Conservation (phyloP, 768 basidiomycete genomes). For the Phanerochaete sordida region DNA sequence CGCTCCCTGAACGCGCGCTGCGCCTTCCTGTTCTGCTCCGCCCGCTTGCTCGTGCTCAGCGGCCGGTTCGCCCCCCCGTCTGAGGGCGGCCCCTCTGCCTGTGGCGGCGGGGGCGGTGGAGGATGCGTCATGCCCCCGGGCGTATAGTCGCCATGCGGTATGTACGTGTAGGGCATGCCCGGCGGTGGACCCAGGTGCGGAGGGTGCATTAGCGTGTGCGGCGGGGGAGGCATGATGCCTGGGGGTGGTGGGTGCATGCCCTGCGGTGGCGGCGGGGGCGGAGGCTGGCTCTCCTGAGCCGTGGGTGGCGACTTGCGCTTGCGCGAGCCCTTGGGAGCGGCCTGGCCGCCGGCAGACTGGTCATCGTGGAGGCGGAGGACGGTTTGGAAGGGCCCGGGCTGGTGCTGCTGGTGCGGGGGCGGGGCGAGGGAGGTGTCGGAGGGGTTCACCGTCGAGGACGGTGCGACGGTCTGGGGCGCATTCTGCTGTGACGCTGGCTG, state of each 20-base stretch:
- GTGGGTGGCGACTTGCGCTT: slow-evolving; percentile 71
- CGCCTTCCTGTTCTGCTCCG: slow-evolving; percentile 93
- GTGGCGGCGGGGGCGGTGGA: slow-evolving; percentile 23
- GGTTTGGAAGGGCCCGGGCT: slow-evolving; percentile 23
- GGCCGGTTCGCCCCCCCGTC: slow-evolving; percentile 35
- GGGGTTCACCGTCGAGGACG: slow-evolving; percentile 20
- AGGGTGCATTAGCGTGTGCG: slow-evolving; percentile 26
- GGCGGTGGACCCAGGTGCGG: slow-evolving; percentile 23
- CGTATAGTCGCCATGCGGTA: slow-evolving; percentile 45
- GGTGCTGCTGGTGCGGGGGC: slow-evolving; percentile 20
- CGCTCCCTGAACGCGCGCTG: slow-evolving; percentile 90
- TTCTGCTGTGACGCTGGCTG: slow-evolving; percentile 10
- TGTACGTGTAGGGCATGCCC: slow-evolving; percentile 36
- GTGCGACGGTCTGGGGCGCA: slow-evolving; percentile 11
- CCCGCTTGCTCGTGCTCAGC: slow-evolving; percentile 79
- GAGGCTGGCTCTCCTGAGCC: slow-evolving; percentile 28
- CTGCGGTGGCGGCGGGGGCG: slow-evolving; percentile 32
- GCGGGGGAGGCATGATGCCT: slow-evolving; percentile 37
- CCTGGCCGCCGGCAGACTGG: slow-evolving; percentile 24
- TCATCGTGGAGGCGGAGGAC: slow-evolving; percentile 66
- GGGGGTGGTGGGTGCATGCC: slow-evolving; percentile 42
- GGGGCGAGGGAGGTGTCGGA: slow-evolving; percentile 24
- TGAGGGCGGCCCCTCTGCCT: slow-evolving; percentile 22
- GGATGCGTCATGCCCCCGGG: slow-evolving; percentile 45
- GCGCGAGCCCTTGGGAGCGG: slow-evolving; percentile 41